Percentiles rank a stretch among this genome's conserved stretches.
These are phyloP conservation scores for Fusarium sp. DNA, from an alignment of 2,329 filamentous ascomycete genomes.

Conservation along the genomic window DNA sequence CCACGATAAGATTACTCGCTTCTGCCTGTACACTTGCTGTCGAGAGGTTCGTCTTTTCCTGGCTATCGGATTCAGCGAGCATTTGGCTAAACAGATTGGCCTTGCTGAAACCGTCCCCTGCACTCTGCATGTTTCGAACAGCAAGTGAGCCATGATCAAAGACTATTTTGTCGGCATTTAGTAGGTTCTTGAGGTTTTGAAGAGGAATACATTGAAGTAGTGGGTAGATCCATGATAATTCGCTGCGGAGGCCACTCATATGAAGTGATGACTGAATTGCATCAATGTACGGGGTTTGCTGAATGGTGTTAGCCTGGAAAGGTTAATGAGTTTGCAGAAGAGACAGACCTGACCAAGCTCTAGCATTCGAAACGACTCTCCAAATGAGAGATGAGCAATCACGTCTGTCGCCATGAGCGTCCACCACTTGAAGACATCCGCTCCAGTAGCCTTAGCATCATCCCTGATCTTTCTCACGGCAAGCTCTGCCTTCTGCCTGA, in stretches of 20 bases:
- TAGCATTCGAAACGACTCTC: slow-evolving; percentile 29
- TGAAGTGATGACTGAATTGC: neutral
- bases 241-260: neutral
- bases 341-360: slow-evolving; percentile 17
- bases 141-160: neutral
- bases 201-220: neutral
- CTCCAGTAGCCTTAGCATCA: neutral
- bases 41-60: neutral
- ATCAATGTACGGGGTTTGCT: slow-evolving; percentile 14
- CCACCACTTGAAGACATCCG: slow-evolving; percentile 37
- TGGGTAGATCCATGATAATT: neutral
- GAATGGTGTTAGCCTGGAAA: neutral
- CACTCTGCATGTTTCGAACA: slow-evolving; percentile 2
- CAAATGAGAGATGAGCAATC: slow-evolving; percentile 28
- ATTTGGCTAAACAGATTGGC: slow-evolving; percentile 7
- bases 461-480: neutral
- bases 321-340: rapidly evolving
- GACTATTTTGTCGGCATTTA: neutral
- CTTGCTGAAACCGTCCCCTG: neutral
- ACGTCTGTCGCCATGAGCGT: slow-evolving; percentile 30
- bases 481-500: slow-evolving; percentile 5
- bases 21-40: neutral
- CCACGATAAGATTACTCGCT: slow-evolving; percentile 17
- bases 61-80: neutral
- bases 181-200: rapidly evolving